These are phyloP conservation scores for Gossypium mustelinum DNA, from an alignment of 345 rosid species.

Conservation along the genomic window DNA sequence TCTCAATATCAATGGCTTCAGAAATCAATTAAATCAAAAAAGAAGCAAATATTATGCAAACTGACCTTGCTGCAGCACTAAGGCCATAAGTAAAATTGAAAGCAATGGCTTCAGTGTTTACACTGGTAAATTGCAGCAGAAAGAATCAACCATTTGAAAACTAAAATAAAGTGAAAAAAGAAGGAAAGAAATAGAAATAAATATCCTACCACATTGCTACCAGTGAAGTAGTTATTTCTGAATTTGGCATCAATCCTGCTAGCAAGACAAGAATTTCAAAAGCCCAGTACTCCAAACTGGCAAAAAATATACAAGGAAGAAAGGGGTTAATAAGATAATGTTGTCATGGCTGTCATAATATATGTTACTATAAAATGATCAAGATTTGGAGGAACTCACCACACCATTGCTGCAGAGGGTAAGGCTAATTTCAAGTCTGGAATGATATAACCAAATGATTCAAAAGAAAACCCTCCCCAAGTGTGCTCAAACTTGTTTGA, in stretches of 20 bases:
- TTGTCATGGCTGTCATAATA: no score
- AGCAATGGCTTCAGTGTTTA: conserved; percentile 58
- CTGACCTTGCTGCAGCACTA: conserved; percentile 82
- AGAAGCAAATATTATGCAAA: no score
- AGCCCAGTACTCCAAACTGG: conserved; percentile 81
- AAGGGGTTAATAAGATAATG: no score
- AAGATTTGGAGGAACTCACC: conserved; percentile 36
- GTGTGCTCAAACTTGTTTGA: conserved; percentile 45
- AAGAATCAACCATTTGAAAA: not conserved
- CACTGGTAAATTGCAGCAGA: conserved; percentile 24
- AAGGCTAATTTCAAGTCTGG: conserved; percentile 48
- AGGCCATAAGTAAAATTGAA: conserved; percentile 71
- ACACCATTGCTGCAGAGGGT: conserved; percentile 79
- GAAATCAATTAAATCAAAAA: not conserved
- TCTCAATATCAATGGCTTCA: not conserved
- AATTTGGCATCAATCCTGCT: conserved; percentile 67
- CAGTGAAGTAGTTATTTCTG: conserved; percentile 53
- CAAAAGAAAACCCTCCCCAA: conserved; percentile 55
- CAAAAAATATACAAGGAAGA: not conserved
- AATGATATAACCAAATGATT: conserved; percentile 32
- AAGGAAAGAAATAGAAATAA: no score
- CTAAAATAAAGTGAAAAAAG: not conserved
- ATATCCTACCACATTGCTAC: conserved; percentile 62
- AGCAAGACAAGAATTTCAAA: conserved; percentile 72
- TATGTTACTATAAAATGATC: not conserved